phyloP scores from a whole-genome alignment of 345 rosid genomes.

The Eucalyptus regnans region DNA sequence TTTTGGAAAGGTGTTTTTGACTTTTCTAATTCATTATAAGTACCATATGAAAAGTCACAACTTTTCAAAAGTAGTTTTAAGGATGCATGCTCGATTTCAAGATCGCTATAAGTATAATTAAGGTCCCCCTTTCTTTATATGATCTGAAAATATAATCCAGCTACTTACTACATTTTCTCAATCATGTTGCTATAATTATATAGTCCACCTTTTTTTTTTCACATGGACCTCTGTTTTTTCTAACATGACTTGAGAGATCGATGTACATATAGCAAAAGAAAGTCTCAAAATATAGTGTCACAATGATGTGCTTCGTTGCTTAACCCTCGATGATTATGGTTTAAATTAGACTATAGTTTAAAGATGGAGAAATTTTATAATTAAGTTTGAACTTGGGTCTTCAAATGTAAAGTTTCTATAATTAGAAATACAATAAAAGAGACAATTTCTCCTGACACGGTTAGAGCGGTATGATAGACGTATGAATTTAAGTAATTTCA shows the following conservation, averaged over 20 bases:
- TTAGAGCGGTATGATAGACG: background rate
- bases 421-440: background rate
- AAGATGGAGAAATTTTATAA: background rate
- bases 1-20: background rate
- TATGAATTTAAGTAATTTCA: background rate
- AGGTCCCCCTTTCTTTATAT: accelerated
- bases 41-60: accelerated
- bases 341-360: accelerated
- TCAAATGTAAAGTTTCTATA: background rate
- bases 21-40: accelerated
- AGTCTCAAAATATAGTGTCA: background rate
- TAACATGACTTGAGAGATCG: accelerated
- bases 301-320: background rate
- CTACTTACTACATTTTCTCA: background rate
- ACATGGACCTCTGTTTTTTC: background rate
- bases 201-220: background rate
- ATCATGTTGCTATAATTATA: background rate
- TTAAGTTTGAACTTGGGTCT: background rate
- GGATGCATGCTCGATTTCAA: background rate
- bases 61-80: background rate
- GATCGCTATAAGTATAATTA: background rate
- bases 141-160: accelerated
- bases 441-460: background rate
- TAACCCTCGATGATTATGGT: background rate
- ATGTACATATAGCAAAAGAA: background rate